Percentiles rank a stretch among this genome's conserved stretches.
These are phyloP conservation scores for Hericium rajendrae DNA, from an alignment of 768 basidiomycete species.

Conservation along the genomic window DNA sequence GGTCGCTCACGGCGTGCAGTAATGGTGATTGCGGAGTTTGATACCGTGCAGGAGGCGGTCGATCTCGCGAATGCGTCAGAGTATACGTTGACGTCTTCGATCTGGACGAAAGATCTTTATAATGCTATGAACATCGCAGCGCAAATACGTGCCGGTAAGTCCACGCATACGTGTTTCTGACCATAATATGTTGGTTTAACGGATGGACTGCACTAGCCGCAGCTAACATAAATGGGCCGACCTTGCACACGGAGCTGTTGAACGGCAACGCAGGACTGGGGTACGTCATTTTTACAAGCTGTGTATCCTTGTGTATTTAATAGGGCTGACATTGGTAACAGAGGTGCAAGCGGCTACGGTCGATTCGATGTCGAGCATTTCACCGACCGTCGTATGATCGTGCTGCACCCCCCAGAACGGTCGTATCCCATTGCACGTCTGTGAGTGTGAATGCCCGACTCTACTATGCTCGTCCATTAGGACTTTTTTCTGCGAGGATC, in stretches of 20 bases:
- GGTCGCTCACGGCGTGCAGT: slow-evolving; percentile 17
- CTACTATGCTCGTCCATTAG: not conserved
- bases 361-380: slow-evolving; percentile 42
- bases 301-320: not conserved
- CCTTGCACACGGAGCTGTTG: slow-evolving; percentile 34
- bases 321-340: slow-evolving; percentile 2
- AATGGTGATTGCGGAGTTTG: slow-evolving; percentile 34
- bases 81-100: slow-evolving; percentile 39
- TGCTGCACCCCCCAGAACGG: slow-evolving; percentile 29
- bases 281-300: slow-evolving; percentile 22
- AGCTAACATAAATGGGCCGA: slow-evolving; percentile 46
- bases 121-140: slow-evolving; percentile 36
- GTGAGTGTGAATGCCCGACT: not conserved
- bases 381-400: slow-evolving; percentile 35
- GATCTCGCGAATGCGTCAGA: slow-evolving; percentile 45
- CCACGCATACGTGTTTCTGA: not conserved
- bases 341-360: slow-evolving; percentile 36
- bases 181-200: not conserved
- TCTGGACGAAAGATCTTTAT: slow-evolving; percentile 43
- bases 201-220: slow-evolving; percentile 30
- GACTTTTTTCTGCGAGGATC: not conserved
- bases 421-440: not conserved
- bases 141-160: slow-evolving; percentile 35
- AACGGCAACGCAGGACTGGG: slow-evolving; percentile 34
- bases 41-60: slow-evolving; percentile 44